A percentile compares a stretch with the other conserved stretches of the same genome.
These are phyloP conservation scores for Bocquillonia castaneifolia DNA, from an alignment of 441 rosid species.

Conservation along the genomic window DNA sequence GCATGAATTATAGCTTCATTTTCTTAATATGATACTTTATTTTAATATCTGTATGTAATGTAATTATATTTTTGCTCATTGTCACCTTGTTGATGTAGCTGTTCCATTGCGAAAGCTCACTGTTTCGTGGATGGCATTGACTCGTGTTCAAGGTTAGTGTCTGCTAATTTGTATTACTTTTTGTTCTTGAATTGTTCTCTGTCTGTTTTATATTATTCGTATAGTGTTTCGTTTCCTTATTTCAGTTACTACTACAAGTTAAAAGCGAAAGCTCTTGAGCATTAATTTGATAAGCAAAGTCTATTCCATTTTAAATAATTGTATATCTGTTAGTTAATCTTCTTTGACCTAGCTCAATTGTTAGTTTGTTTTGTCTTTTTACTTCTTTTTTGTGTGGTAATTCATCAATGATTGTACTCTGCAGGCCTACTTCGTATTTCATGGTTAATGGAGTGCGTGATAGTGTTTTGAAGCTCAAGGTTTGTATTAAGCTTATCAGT, in stretches of 20 bases:
- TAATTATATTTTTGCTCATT: conserved; percentile 8
- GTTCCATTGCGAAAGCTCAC: conserved; percentile 34
- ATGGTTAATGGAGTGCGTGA: conserved; percentile 32
- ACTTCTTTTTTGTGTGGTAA: neutral
- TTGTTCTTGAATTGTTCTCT: neutral
- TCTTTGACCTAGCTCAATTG: neutral
- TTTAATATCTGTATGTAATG: neutral
- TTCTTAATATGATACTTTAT: neutral
- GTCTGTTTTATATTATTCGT: neutral
- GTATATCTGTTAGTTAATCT: neutral
- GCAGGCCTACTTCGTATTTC: conserved; percentile 47
- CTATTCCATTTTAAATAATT: too few species aligned
- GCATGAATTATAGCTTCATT: neutral
- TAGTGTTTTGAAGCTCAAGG: conserved; percentile 45
- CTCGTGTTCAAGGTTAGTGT: conserved; percentile 44
- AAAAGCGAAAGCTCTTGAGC: too few species aligned
- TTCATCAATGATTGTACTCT: conserved; percentile 19
- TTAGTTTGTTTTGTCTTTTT: neutral
- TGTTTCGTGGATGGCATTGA: conserved; percentile 33
- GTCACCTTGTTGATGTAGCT: conserved; percentile 41
- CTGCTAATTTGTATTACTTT: conserved; percentile 11
- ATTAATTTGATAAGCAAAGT: neutral
- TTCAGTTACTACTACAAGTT: too few species aligned
- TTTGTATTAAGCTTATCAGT: conserved; percentile 29
- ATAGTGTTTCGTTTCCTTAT: too few species aligned